These are phyloP conservation scores for Phaffia tasmanica DNA, from an alignment of 768 basidiomycete species.

Conservation along the genomic window DNA sequence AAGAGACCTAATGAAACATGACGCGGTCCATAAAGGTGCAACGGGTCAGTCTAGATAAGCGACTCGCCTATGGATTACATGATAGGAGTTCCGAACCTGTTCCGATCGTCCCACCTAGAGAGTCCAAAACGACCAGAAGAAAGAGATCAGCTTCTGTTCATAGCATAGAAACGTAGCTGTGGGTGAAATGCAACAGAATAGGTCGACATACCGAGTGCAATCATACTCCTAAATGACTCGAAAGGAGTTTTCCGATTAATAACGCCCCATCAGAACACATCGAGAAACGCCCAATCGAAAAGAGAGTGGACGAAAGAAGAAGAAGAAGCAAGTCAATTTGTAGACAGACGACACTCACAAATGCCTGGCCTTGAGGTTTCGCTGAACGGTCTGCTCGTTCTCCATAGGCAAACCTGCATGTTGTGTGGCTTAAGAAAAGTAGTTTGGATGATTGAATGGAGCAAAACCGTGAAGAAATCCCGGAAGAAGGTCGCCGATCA, in stretches of 20 bases:
- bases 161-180: background rate
- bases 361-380: slow-evolving; percentile 16
- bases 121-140: no score
- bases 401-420: no score
- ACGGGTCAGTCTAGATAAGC: background rate
- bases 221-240: background rate
- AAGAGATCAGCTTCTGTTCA: background rate
- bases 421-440: no score
- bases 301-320: background rate
- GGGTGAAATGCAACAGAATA: background rate
- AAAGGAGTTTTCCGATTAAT: background rate
- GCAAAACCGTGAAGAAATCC: no score
- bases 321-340: background rate
- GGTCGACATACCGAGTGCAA: background rate
- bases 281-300: background rate
- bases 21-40: background rate
- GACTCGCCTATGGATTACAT: background rate
- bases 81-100: background rate
- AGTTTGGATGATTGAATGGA: no score
- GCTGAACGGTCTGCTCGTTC: background rate
- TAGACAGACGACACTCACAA: background rate
- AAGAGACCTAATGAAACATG: slow-evolving; percentile 3
- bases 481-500: no score
- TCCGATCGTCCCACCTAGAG: slow-evolving; percentile 10
- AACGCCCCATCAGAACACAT: background rate